Evolutionary conservation across 176 grass and related monocot genomes (phyloP).

Genomic region (Paspalum vaginatum): DNA sequence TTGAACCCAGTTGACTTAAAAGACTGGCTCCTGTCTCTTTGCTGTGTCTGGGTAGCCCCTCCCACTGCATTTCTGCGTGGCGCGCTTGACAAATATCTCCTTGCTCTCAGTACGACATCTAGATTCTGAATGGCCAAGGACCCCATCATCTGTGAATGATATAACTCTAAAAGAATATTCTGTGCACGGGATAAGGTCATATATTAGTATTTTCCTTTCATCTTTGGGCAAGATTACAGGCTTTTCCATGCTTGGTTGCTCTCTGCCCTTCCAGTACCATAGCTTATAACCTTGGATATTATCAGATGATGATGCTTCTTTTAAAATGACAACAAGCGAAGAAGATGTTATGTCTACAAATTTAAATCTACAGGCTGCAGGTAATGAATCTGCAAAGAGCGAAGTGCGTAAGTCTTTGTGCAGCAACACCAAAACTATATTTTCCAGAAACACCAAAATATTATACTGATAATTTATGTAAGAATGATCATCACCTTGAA

Average conservation of each 20-base stretch:
- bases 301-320: conserved; percentile 61
- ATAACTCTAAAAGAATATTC: conserved; percentile 93
- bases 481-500: conserved; percentile 64
- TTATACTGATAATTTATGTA: conserved; percentile 20
- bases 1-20: conserved; percentile 78
- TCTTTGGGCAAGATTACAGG: conserved; percentile 71
- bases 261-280: conserved; percentile 89
- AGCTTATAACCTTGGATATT: conserved; percentile 83
- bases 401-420: conserved; percentile 29
- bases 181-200: conserved; percentile 84
- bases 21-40: conserved; percentile 53
- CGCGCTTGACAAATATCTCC: conserved; percentile 58
- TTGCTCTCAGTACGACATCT: conserved; percentile 87
- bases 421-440: not conserved
- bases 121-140: conserved; percentile 90
- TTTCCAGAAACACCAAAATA: conserved; percentile 15
- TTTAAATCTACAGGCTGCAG: conserved; percentile 83
- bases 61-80: conserved; percentile 41
- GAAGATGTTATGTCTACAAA: conserved; percentile 81
- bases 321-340: conserved; percentile 76
- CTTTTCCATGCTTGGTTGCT: conserved; percentile 54
- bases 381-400: conserved; percentile 86
- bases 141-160: conserved; percentile 81
- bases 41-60: conserved; percentile 43
- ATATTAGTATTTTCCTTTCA: conserved; percentile 83